These are phyloP conservation scores for Aureobasidium sp. DNA, from an alignment of 2,329 filamentous ascomycete species.

Conservation along the genomic window DNA sequence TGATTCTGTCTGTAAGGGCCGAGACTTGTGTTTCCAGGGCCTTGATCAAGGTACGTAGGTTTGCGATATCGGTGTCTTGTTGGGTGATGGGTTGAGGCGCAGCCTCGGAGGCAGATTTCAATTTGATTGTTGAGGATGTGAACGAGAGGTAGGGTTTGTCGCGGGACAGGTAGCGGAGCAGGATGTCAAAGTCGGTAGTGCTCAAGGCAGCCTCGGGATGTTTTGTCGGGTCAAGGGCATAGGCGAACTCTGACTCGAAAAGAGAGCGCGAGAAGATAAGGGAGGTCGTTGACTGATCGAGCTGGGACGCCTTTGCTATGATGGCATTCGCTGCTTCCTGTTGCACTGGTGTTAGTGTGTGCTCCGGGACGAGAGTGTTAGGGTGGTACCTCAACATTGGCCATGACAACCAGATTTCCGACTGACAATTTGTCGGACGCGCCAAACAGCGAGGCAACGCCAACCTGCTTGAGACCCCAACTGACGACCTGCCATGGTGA, in stretches of 20 bases:
- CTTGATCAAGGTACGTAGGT: conserved; percentile 65
- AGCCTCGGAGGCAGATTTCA: conserved; percentile 50
- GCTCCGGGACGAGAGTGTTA: neutral
- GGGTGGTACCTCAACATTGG: conserved; percentile 49
- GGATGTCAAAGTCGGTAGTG: conserved; percentile 36
- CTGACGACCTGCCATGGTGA: conserved; percentile 63
- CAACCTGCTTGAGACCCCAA: conserved; percentile 69
- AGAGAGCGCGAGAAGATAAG: conserved; percentile 27
- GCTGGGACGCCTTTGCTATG: conserved; percentile 26
- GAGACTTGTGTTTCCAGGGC: conserved; percentile 61
- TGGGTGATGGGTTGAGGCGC: conserved; percentile 53
- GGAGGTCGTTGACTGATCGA: conserved; percentile 28
- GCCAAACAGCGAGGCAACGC: conserved; percentile 38
- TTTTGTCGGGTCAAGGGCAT: neutral
- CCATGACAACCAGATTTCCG: conserved; percentile 59
- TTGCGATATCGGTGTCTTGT: conserved; percentile 75
- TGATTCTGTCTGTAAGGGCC: conserved; percentile 51
- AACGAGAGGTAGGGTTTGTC: conserved; percentile 40
- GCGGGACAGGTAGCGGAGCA: conserved; percentile 36
- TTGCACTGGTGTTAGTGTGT: neutral
- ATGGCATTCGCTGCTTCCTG: conserved; percentile 36
- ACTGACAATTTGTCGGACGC: conserved; percentile 48
- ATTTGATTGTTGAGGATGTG: conserved; percentile 57
- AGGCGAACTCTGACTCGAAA: conserved; percentile 24
- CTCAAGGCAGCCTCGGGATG: conserved; percentile 27